A percentile compares a stretch with the other conserved stretches of the same genome.
These are phyloP conservation scores for Pseudocohnilembus persalinus DNA, from an alignment of 169 alveolate species.

Conservation along the genomic window DNA sequence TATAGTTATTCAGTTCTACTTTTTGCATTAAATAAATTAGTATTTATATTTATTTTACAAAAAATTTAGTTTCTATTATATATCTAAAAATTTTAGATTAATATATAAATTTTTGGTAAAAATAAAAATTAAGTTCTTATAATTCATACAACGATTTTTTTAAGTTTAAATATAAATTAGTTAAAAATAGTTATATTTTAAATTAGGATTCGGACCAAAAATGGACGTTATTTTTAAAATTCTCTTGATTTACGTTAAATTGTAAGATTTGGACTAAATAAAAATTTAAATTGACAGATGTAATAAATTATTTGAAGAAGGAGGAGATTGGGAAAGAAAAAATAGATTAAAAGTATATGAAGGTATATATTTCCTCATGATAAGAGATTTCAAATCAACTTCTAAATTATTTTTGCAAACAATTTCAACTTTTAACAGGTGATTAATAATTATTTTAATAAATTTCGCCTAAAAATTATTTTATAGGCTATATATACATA, in stretches of 20 bases:
- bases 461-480: too few species aligned
- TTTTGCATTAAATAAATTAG: too few species aligned
- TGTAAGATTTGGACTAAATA: conserved; percentile 60
- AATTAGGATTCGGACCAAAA: conserved; percentile 51
- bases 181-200: not conserved
- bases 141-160: too few species aligned
- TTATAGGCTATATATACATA: too few species aligned
- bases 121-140: too few species aligned
- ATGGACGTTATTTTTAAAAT: conserved; percentile 74
- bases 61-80: too few species aligned
- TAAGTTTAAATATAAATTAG: conserved; percentile 22
- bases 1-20: too few species aligned
- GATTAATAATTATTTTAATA: too few species aligned
- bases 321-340: conserved; percentile 99
- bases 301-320: conserved; percentile 88
- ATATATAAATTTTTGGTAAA: too few species aligned
- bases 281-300: conserved; percentile 50
- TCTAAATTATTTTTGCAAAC: conserved; percentile 69
- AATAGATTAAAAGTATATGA: conserved; percentile 92
- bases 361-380: conserved; percentile 55
- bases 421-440: conserved; percentile 38
- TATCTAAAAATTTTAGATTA: too few species aligned
- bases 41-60: too few species aligned
- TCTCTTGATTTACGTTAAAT: conserved; percentile 61
- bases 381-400: conserved; percentile 90